Evolutionary conservation across 805 yeast genomes (phyloP).

Genomic region (Nakazawaea populi): DNA sequence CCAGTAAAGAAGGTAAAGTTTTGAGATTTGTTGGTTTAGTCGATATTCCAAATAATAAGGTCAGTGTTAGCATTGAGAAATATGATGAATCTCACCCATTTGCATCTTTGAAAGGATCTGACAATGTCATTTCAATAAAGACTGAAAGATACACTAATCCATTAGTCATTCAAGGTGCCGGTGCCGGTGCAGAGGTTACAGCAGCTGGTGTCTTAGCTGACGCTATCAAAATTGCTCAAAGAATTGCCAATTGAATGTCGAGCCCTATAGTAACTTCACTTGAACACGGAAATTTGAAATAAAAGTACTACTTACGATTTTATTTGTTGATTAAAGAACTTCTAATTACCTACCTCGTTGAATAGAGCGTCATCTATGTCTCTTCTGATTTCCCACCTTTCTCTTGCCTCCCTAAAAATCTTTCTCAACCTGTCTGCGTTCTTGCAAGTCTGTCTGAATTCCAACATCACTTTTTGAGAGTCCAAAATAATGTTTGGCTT

Average conservation of each 20-base stretch:
- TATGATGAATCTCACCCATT: slow-evolving; percentile 90
- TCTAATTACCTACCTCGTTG: slow-evolving; percentile 5
- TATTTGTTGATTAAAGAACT: slow-evolving; percentile 6
- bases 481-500: slow-evolving; percentile 36
- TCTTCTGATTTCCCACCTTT: slow-evolving; percentile 33
- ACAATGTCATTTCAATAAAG: slow-evolving; percentile 88
- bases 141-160: slow-evolving; percentile 93
- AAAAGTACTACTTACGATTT: background rate
- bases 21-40: slow-evolving; percentile 91
- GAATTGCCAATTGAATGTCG: slow-evolving; percentile 43
- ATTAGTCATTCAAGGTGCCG: slow-evolving; percentile 96
- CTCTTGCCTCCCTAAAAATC: slow-evolving; percentile 56
- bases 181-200: slow-evolving; percentile 70
- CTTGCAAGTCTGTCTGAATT: slow-evolving; percentile 58
- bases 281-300: background rate
- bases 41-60: slow-evolving; percentile 64
- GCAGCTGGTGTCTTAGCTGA: slow-evolving; percentile 90
- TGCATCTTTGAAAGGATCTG: slow-evolving; percentile 93
- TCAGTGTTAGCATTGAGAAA: slow-evolving; percentile 82
- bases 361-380: slow-evolving; percentile 22
- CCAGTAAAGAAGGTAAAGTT: slow-evolving; percentile 79
- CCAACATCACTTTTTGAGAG: slow-evolving; percentile 69
- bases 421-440: slow-evolving; percentile 40
- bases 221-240: slow-evolving; percentile 84
- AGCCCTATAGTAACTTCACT: background rate